phyloP scores from a whole-genome alignment of 1,284 basidiomycete genomes.

The Rhodotorula sp. region DNA sequence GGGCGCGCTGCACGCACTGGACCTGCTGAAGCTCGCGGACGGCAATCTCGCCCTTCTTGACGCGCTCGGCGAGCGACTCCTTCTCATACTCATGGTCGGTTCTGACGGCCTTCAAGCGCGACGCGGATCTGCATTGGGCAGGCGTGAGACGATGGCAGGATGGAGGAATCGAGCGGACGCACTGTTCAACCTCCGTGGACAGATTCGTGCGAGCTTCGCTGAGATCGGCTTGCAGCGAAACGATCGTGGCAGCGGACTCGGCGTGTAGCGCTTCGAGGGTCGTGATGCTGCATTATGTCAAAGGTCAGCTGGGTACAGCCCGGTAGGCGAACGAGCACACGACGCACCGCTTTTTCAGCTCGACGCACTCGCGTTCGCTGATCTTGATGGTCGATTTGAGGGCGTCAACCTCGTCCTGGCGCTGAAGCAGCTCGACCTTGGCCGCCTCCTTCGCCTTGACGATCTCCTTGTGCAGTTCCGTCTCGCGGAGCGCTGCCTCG shows the following conservation, averaged over 20 bases:
- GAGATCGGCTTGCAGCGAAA: neutral
- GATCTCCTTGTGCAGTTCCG: neutral
- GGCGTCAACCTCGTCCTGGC: too few species aligned
- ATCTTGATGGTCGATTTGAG: too few species aligned
- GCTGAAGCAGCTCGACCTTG: too few species aligned
- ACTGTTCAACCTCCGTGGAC: neutral
- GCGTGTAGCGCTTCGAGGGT: neutral
- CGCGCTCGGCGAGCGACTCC: neutral
- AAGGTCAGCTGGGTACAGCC: neutral
- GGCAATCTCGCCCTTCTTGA: neutral
- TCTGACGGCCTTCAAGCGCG: neutral
- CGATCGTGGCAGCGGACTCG: neutral
- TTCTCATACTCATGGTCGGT: neutral
- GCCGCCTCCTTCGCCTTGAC: too few species aligned
- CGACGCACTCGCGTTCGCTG: too few species aligned
- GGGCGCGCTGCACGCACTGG: neutral
- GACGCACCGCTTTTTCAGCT: neutral
- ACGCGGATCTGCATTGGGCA: neutral
- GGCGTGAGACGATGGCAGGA: neutral
- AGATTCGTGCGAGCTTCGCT: neutral
- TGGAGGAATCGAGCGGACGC: neutral
- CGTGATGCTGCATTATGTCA: neutral
- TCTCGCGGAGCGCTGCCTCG: neutral
- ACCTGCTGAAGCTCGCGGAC: neutral
- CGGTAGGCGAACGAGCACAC: neutral